Percentiles rank a stretch among this genome's conserved stretches.
Evolutionary conservation across 169 alveolate species (phyloP).

Genomic region (Theileria orientalis): DNA sequence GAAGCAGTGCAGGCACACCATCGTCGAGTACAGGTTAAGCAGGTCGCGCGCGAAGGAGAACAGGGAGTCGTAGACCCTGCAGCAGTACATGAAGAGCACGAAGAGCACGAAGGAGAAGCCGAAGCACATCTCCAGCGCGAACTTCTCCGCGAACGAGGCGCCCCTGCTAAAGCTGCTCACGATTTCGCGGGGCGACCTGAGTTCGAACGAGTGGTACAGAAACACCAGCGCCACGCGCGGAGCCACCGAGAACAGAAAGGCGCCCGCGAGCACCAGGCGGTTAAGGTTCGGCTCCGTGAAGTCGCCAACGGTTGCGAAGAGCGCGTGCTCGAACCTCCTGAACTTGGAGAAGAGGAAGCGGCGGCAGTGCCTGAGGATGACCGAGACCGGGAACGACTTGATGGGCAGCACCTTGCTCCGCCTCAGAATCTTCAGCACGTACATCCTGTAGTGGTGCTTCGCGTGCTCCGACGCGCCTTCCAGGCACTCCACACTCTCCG

Average conservation of each 20-base stretch:
- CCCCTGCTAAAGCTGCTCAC: not conserved
- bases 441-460: not conserved
- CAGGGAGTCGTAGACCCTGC: conserved; percentile 22
- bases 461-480: not conserved
- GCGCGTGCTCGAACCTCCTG: not conserved
- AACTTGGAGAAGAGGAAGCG: not conserved
- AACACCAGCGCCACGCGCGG: conserved; percentile 17
- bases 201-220: not conserved
- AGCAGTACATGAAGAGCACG: conserved; percentile 29
- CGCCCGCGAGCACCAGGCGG: not conserved
- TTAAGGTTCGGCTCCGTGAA: not conserved
- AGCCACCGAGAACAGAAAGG: not conserved
- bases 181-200: conserved; percentile 50
- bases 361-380: not conserved
- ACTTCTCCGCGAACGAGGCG: conserved; percentile 1
- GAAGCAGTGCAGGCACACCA: conserved; percentile 38
- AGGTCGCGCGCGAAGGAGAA: conserved; percentile 14
- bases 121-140: conserved; percentile 14
- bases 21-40: conserved; percentile 20
- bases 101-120: not conserved
- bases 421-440: conserved; percentile 22
- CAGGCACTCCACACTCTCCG: not conserved
- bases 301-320: not conserved
- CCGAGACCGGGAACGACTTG: not conserved
- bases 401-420: conserved; percentile 7